A percentile compares a stretch with the other conserved stretches of the same genome.
These are phyloP conservation scores for Datura wrightii DNA, from an alignment of 257 asterid genomes.

Conservation along the genomic window DNA sequence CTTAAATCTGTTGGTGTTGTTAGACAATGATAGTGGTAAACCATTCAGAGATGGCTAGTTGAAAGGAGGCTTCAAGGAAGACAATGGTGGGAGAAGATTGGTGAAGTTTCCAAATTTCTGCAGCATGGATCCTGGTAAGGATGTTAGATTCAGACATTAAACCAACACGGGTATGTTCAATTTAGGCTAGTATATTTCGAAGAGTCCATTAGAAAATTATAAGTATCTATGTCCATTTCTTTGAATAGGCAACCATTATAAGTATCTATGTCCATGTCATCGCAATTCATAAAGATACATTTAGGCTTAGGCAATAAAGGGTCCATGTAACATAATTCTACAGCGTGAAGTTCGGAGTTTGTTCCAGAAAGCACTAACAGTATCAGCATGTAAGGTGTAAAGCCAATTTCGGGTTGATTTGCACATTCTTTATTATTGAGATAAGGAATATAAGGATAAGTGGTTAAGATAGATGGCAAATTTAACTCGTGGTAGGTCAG, in stretches of 20 bases:
- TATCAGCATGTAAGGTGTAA: not conserved
- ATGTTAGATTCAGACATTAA: not conserved
- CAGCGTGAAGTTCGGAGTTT: not conserved
- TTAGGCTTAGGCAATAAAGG: not conserved
- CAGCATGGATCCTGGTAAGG: not conserved
- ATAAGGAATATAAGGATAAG: not conserved
- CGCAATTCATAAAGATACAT: not conserved
- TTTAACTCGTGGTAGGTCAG: not conserved
- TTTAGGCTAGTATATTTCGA: not conserved
- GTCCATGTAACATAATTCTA: conserved; percentile 5
- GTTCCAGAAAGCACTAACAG: not conserved
- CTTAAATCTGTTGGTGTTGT: not conserved
- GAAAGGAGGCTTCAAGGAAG: not conserved
- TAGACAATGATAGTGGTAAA: not conserved
- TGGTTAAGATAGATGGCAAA: not conserved
- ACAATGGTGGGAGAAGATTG: not conserved
- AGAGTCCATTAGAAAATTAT: not conserved
- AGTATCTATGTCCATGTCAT: not conserved
- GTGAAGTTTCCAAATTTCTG: not conserved
- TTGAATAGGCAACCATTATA: no score
- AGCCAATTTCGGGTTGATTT: not conserved
- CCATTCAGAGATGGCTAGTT: conserved; percentile 3
- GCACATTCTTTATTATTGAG: not conserved
- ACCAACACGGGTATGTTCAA: not conserved
- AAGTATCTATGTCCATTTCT: not conserved